These are phyloP conservation scores for Trichoderma sp. DNA, from an alignment of 2,329 filamentous ascomycete genomes.

Conservation along the genomic window DNA sequence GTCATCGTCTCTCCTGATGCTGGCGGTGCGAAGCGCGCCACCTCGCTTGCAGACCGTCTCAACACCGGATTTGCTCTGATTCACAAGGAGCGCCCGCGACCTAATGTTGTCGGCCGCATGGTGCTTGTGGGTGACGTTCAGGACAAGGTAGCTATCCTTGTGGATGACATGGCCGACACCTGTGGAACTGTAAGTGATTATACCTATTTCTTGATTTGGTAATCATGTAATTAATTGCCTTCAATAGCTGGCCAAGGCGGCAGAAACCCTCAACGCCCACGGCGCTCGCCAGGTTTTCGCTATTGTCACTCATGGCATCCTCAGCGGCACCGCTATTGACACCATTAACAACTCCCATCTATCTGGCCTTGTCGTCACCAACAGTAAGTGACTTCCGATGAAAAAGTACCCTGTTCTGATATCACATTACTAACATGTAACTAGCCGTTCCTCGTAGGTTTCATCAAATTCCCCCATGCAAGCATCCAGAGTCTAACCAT, in stretches of 20 bases:
- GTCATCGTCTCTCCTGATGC: constrained; percentile 95
- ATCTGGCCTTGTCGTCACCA: constrained; percentile 81
- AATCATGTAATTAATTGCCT: constrained; percentile 5
- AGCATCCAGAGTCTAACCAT: not conserved
- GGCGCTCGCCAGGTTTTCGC: constrained; percentile 86
- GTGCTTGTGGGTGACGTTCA: constrained; percentile 89
- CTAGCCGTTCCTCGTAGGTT: constrained; percentile 38
- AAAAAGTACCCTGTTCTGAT: not conserved
- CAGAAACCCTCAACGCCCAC: constrained; percentile 81
- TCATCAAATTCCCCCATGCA: not conserved
- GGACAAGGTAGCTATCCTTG: constrained; percentile 89
- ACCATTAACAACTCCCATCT: constrained; percentile 77
- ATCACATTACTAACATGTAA: constrained; percentile 26
- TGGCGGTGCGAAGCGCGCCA: constrained; percentile 90
- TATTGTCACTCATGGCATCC: constrained; percentile 91
- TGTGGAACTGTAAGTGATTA: constrained; percentile 65
- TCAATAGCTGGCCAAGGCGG: constrained; percentile 67
- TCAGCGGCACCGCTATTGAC: constrained; percentile 84
- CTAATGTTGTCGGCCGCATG: constrained; percentile 88
- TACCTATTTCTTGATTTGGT: not conserved
- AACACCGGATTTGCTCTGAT: constrained; percentile 91
- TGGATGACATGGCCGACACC: constrained; percentile 97
- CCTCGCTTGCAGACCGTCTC: constrained; percentile 86
- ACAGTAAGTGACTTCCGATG: constrained; percentile 50
- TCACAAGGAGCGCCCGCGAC: constrained; percentile 87